These are phyloP conservation scores for Cotoneaster glaucophyllus DNA, from an alignment of 306 rosid genomes.

Conservation along the genomic window DNA sequence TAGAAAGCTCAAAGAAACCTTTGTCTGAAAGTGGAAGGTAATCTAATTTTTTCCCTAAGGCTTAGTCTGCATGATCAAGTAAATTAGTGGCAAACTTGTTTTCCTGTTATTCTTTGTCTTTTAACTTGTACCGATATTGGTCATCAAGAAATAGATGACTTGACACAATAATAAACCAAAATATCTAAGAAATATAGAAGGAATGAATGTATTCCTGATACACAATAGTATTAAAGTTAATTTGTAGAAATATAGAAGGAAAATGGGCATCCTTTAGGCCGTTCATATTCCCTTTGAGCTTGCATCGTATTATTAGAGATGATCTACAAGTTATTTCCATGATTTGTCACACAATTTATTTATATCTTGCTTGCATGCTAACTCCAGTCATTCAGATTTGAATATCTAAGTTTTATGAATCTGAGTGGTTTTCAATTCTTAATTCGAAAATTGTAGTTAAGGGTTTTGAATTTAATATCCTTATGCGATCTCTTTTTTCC, in stretches of 20 bases:
- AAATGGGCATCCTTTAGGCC: not conserved
- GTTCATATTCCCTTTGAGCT: not conserved
- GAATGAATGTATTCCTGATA: not conserved
- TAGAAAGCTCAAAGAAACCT: conserved; percentile 61
- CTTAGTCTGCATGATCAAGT: conserved; percentile 4
- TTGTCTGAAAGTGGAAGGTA: conserved; percentile 77
- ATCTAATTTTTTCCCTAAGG: conserved; percentile 8
- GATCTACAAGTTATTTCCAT: not conserved
- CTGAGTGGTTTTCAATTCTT: not conserved
- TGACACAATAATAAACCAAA: not conserved
- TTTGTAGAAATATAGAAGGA: not conserved
- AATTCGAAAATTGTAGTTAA: not conserved
- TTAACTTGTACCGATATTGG: not conserved
- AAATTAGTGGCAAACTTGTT: not conserved
- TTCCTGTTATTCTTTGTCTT: not conserved
- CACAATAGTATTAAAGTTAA: not conserved
- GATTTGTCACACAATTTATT: not conserved
- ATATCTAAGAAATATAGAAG: not conserved
- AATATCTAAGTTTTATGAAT: not conserved
- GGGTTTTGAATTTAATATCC: not conserved
- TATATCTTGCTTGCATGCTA: not conserved
- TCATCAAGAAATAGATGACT: not conserved
- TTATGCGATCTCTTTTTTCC: not conserved
- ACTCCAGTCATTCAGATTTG: not conserved
- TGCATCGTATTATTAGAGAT: not conserved